Evolutionary conservation across 1,284 basidiomycete genomes (phyloP), one percentile per base, ranked within the genome.

Genomic region (Heterobasidion irregulare): DNA sequence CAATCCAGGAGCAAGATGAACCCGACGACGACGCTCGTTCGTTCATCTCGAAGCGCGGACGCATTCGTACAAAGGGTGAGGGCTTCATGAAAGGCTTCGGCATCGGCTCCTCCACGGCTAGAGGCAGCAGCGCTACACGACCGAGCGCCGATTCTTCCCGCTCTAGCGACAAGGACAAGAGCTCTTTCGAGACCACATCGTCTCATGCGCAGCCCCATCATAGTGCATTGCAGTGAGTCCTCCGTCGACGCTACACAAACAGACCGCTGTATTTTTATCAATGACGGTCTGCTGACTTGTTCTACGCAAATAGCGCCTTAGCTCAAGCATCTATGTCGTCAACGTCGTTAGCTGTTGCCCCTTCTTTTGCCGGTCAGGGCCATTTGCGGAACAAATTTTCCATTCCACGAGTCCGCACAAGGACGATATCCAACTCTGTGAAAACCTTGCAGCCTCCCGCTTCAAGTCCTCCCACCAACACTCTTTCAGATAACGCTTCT

Each of bases 131-230:
- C 54, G 64, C 70, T n/a, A 64, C 72, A 50, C 74, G 84, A 55
- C 82, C 81, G 8, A 89, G 86, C 61, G 70, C 68, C 50, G 86
- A 89, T 50, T 89, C 85, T 10, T 66, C 67, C 55, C 74, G 75
- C 57, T 83, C 83, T 71, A 75, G 53, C 54, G 61, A 70, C 41
- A 75, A 73, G 50, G 70, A 72, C 44, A 84, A 83, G 63, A 69
- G 72, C 53, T 86, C 84, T 0, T 76, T 84, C 50, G 86, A 89
- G 54, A 76, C 77, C 26, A 70, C 75, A 8, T 74, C 76, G 41
- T 79, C 78, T 8, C 72, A 74, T 56, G 52, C 43, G 15, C 69
- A 74, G 43, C 73, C 76, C 5, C 72, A 76, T 53, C 75, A 76
- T 53, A 75, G 79, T 59, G 77, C 79, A 38, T 63, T 84, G 15